A percentile compares a stretch with the other conserved stretches of the same genome.
Conservation (phyloP, 2,329 filamentous ascomycete species). For the Ophiostoma novo-ulmi region DNA sequence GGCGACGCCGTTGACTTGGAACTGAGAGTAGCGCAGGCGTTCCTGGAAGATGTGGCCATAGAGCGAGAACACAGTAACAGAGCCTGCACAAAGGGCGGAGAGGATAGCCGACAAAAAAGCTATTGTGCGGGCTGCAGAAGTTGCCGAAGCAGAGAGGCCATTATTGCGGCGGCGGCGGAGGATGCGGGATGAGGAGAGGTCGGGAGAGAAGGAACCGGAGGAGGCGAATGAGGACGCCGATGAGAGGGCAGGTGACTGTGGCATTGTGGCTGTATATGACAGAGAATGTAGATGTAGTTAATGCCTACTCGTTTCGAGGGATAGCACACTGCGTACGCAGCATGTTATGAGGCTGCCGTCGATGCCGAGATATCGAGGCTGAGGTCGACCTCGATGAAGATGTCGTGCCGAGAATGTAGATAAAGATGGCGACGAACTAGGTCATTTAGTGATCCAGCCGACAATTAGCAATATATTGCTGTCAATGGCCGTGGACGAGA, state of each 20-base stretch:
- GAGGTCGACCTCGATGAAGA: background rate
- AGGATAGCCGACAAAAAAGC: conserved; percentile 53
- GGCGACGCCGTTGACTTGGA: conserved; percentile 85
- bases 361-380: background rate
- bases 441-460: background rate
- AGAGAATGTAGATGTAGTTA: background rate
- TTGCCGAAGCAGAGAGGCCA: conserved; percentile 27
- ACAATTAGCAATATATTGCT: background rate
- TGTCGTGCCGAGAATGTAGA: background rate
- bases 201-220: conserved; percentile 22
- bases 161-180: conserved; percentile 18
- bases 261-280: conserved; percentile 11
- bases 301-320: background rate
- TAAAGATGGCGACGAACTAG: background rate
- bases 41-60: conserved; percentile 89
- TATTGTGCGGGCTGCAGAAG: conserved; percentile 37
- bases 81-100: conserved; percentile 72
- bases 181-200: conserved; percentile 19
- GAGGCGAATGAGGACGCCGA: conserved; percentile 23
- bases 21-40: conserved; percentile 78
- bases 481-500: background rate
- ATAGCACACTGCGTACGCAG: background rate
- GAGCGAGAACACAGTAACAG: conserved; percentile 87
- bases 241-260: conserved; percentile 19
- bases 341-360: background rate